phyloP scores from a whole-genome alignment of 208 protist genomes.

The Balamuthia mandrillaris region DNA sequence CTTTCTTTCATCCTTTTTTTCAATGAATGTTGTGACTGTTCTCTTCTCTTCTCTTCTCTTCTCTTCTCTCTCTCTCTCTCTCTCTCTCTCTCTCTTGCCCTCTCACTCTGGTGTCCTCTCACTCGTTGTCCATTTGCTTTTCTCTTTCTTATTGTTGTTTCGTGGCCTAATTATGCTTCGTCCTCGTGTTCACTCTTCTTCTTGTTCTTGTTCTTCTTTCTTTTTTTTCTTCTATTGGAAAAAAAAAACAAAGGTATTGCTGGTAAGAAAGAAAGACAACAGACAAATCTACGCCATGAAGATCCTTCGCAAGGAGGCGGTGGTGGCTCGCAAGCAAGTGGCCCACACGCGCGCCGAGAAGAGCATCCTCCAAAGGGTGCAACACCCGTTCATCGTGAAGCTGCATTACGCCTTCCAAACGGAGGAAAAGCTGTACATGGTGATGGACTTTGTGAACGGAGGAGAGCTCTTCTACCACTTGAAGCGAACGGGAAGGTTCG shows the following conservation, averaged over 20 bases:
- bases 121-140: too few relatives aligned
- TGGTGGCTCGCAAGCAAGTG: conserved; percentile 40
- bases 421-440: conserved; percentile 18
- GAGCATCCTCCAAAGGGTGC: conserved; percentile 22
- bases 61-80: background rate
- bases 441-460: conserved; percentile 61
- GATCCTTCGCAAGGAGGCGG: conserved; percentile 64
- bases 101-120: background rate
- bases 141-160: too few relatives aligned
- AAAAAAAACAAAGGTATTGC: conserved; percentile 47
- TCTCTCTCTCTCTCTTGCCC: background rate
- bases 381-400: conserved; percentile 2
- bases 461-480: conserved; percentile 80
- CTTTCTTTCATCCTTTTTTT: background rate
- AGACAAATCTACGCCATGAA: conserved; percentile 77
- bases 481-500: conserved; percentile 66
- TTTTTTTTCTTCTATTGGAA: background rate
- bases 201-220: background rate
- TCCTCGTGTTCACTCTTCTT: too few relatives aligned
- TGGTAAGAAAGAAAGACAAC: conserved; percentile 65
- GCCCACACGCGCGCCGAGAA: background rate
- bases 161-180: too few relatives aligned
- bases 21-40: background rate
- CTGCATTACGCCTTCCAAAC: background rate
- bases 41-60: background rate